These are phyloP conservation scores for Neocatenulostroma microsporum DNA, from an alignment of 2,329 filamentous ascomycete species.

Conservation along the genomic window DNA sequence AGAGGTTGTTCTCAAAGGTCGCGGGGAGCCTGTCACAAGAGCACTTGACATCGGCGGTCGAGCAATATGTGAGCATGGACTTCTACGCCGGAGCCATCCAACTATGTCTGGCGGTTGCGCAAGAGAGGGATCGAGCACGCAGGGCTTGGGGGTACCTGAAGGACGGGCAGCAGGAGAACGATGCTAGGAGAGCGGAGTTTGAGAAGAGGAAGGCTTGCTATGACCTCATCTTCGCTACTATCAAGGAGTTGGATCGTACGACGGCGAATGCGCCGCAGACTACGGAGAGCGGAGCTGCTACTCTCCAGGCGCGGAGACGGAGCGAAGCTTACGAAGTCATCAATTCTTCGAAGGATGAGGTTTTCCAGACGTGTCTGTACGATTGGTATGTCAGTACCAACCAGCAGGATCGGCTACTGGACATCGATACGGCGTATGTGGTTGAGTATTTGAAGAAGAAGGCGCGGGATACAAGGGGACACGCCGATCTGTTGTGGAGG, in stretches of 20 bases:
- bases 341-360: constrained; percentile 77
- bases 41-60: constrained; percentile 69
- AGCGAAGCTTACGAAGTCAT: constrained; percentile 87
- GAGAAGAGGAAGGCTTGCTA: constrained; percentile 72
- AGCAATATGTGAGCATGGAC: constrained; percentile 70
- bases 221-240: constrained; percentile 73
- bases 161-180: constrained; percentile 65
- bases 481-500: constrained; percentile 85
- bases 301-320: constrained; percentile 67
- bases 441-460: constrained; percentile 76
- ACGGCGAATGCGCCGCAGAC: constrained; percentile 61
- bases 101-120: constrained; percentile 73
- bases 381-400: constrained; percentile 90
- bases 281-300: constrained; percentile 64
- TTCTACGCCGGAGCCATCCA: constrained; percentile 91
- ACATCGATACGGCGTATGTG: constrained; percentile 77
- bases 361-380: constrained; percentile 94
- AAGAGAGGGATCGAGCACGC: constrained; percentile 80
- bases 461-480: constrained; percentile 61
- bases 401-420: constrained; percentile 76
- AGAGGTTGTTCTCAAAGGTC: constrained; percentile 81
- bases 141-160: constrained; percentile 77
- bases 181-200: constrained; percentile 61
- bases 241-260: constrained; percentile 66
- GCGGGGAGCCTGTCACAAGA: constrained; percentile 67